Conservation (phyloP, 768 basidiomycete species). For the Lactarius vividus region DNA sequence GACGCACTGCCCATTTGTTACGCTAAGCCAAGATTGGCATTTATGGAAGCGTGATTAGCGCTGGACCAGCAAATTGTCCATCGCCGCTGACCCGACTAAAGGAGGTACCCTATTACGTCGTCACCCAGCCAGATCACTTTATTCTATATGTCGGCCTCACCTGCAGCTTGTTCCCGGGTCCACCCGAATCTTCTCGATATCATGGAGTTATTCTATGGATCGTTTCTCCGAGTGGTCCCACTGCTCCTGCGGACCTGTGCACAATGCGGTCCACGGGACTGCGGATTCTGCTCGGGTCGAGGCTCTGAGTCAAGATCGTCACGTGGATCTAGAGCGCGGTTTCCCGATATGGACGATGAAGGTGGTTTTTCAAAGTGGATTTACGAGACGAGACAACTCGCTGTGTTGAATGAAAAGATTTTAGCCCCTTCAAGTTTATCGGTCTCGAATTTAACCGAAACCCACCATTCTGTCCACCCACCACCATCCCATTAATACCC, state of each 20-base stretch:
- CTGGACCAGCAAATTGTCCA: no score
- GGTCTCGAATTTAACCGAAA: background rate
- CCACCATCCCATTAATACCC: background rate
- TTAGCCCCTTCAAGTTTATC: background rate
- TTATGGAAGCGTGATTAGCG: background rate
- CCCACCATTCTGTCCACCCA: background rate
- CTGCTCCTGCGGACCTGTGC: no score
- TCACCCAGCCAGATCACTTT: background rate
- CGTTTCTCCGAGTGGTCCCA: background rate
- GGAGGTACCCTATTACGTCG: conserved; percentile 16
- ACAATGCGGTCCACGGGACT: background rate
- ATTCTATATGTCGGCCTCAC: no score
- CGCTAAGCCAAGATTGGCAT: background rate
- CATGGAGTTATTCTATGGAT: background rate
- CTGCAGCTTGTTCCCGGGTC: background rate
- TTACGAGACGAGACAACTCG: background rate
- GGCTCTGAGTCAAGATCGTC: background rate
- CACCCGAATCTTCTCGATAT: conserved; percentile 1
- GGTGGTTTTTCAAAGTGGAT: conserved; percentile 1
- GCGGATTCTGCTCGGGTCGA: background rate
- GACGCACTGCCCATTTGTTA: background rate
- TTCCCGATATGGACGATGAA: conserved; percentile 14
- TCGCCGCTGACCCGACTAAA: background rate
- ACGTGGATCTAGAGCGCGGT: background rate
- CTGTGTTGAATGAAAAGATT: background rate